phyloP scores from a whole-genome alignment of 345 rosid species.

The Luvunga scandens region DNA sequence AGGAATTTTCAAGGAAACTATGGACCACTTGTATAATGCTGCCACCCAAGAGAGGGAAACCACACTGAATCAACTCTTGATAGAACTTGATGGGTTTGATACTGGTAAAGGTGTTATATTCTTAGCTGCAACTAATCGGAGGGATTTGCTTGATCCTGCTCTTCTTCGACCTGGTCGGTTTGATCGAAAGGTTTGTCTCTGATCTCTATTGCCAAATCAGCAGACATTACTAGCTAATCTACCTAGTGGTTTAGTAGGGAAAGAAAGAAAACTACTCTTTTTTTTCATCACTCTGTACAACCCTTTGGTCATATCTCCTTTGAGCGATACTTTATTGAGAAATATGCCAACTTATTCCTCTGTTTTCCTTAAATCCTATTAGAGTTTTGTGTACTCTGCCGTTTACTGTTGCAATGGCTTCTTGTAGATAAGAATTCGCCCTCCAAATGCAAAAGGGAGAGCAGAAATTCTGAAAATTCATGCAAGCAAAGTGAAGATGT shows the following conservation, averaged over 20 bases:
- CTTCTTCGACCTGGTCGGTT: conserved; percentile 96
- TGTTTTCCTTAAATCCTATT: not conserved
- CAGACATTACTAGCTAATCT: not conserved
- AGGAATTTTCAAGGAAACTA: conserved; percentile 78
- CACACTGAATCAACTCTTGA: conserved; percentile 87
- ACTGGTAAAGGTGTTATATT: conserved; percentile 98
- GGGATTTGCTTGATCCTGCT: conserved; percentile 92
- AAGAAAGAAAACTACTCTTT: not conserved
- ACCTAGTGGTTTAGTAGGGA: conserved; percentile 5
- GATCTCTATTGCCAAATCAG: conserved; percentile 7
- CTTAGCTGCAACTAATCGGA: conserved; percentile 89
- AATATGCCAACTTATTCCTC: not conserved
- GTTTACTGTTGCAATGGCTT: conserved; percentile 8
- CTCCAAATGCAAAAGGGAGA: conserved; percentile 93
- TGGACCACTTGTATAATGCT: conserved; percentile 82
- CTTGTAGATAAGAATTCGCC: conserved; percentile 73
- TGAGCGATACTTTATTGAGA: not conserved
- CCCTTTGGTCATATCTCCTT: conserved; percentile 11
- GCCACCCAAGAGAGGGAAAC: conserved; percentile 98
- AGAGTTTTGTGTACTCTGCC: not conserved
- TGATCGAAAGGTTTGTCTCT: conserved; percentile 81
- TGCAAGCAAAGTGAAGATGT: conserved; percentile 88
- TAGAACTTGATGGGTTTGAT: conserved; percentile 98
- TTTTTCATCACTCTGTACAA: not conserved
- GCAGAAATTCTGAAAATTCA: conserved; percentile 82